phyloP scores from a whole-genome alignment of 176 grass and related monocot genomes.

The Guadua angustifolia region DNA sequence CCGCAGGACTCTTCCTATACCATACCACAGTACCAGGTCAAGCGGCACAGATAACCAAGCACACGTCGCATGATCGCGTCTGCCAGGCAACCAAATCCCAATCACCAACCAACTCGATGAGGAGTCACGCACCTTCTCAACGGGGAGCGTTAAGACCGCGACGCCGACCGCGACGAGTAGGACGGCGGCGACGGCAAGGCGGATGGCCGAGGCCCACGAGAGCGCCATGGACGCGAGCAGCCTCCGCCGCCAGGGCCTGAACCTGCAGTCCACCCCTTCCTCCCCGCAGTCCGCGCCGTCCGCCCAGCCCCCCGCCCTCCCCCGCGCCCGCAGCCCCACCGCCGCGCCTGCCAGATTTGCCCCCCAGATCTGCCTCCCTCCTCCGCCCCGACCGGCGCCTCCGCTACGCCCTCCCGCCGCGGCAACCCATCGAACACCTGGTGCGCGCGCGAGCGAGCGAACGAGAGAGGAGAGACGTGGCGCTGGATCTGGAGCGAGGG shows the following conservation, averaged over 20 bases:
- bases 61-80: background rate
- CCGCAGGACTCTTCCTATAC: background rate
- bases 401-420: slow-evolving; percentile 21
- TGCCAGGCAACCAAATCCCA: background rate
- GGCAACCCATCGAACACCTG: slow-evolving; percentile 17
- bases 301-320: slow-evolving; percentile 61
- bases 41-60: background rate
- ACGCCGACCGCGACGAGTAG: slow-evolving; percentile 62
- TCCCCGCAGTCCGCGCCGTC: slow-evolving; percentile 58
- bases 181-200: slow-evolving; percentile 66
- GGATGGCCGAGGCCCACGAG: slow-evolving; percentile 71
- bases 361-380: slow-evolving; percentile 30
- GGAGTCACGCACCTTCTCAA: slow-evolving; percentile 69
- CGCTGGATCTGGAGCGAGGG: slow-evolving; percentile 38
- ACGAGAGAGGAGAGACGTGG: background rate
- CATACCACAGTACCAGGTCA: background rate
- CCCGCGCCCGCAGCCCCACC: slow-evolving; percentile 74
- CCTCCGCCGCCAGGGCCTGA: slow-evolving; percentile 70
- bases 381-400: background rate
- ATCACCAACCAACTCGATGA: background rate
- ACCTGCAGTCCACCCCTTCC: slow-evolving; percentile 61
- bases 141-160: slow-evolving; percentile 82
- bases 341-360: slow-evolving; percentile 72
- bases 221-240: slow-evolving; percentile 71
- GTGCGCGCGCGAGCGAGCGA: background rate